phyloP scores from a whole-genome alignment of 78 protist species.

The Dictyostelium brefeldianum region DNA sequence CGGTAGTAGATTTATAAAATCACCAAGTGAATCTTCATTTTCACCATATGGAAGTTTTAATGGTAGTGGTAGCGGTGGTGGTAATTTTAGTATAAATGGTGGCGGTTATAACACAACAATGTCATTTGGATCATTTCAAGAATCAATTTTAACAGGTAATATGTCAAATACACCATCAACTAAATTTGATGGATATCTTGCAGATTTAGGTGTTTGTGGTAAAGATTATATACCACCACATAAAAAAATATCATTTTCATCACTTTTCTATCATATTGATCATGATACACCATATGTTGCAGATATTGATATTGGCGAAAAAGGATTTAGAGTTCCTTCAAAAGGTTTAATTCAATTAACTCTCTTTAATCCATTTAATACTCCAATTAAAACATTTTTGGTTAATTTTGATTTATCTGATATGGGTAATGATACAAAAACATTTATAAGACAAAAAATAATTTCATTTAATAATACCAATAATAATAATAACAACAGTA shows the following conservation, averaged over 20 bases:
- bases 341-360: slow-evolving; percentile 70
- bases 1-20: neutral
- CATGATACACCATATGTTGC: slow-evolving; percentile 76
- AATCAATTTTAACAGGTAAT: slow-evolving; percentile 53
- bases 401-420: slow-evolving; percentile 38
- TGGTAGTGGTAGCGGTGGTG: neutral
- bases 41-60: neutral
- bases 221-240: slow-evolving; percentile 78
- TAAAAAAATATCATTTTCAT: slow-evolving; percentile 68
- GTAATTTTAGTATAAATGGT: neutral
- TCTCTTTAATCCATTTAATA: slow-evolving; percentile 51
- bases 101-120: neutral
- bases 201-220: slow-evolving; percentile 57
- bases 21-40: neutral
- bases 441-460: slow-evolving; percentile 74
- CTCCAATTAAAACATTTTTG: slow-evolving; percentile 68
- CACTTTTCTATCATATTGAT: slow-evolving; percentile 61
- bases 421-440: slow-evolving; percentile 62
- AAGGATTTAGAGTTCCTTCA: slow-evolving; percentile 48
- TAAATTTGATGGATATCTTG: slow-evolving; percentile 59
- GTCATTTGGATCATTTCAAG: slow-evolving; percentile 78
- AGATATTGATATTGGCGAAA: slow-evolving; percentile 47
- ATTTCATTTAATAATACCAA: slow-evolving; percentile 33
- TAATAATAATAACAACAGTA: neutral
- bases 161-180: slow-evolving; percentile 81